Conservation (phyloP, 306 rosid species). For the peach (Prunus persica) region DNA sequence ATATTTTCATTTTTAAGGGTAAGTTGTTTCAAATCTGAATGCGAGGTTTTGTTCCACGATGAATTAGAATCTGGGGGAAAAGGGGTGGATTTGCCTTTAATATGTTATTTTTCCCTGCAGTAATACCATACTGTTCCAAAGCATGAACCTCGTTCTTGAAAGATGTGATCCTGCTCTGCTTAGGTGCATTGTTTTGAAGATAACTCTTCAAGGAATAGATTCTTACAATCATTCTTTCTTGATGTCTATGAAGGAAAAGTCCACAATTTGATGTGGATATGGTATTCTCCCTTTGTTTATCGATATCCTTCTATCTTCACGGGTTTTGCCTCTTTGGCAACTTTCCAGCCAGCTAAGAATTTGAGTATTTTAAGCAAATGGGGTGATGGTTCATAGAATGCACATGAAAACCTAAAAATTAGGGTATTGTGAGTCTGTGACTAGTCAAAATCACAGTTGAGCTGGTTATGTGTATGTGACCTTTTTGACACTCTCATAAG, state of each 20-base stretch:
- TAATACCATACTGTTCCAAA: neutral
- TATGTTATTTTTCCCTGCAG: neutral
- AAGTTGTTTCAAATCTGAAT: neutral
- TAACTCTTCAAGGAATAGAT: neutral
- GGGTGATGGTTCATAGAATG: slow-evolving; percentile 3
- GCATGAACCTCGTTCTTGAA: neutral
- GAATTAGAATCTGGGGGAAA: neutral
- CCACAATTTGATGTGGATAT: slow-evolving; percentile 19
- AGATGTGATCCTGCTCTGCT: neutral
- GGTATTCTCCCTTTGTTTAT: neutral
- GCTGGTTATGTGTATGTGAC: neutral
- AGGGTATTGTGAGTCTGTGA: neutral
- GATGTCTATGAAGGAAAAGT: neutral
- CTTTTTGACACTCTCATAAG: neutral
- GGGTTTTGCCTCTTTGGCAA: slow-evolving; percentile 13
- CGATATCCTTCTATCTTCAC: slow-evolving; percentile 9
- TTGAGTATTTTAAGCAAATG: neutral
- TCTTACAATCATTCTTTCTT: neutral
- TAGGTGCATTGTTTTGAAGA: neutral
- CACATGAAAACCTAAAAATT: slow-evolving; percentile 6
- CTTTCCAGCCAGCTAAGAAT: slow-evolving; percentile 7
- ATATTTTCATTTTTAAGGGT: neutral
- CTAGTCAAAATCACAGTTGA: neutral
- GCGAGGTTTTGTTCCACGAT: neutral
- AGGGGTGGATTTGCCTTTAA: neutral